phyloP scores from a whole-genome alignment of 352 stramenopile genomes.

The Phytophthora crassamura region DNA sequence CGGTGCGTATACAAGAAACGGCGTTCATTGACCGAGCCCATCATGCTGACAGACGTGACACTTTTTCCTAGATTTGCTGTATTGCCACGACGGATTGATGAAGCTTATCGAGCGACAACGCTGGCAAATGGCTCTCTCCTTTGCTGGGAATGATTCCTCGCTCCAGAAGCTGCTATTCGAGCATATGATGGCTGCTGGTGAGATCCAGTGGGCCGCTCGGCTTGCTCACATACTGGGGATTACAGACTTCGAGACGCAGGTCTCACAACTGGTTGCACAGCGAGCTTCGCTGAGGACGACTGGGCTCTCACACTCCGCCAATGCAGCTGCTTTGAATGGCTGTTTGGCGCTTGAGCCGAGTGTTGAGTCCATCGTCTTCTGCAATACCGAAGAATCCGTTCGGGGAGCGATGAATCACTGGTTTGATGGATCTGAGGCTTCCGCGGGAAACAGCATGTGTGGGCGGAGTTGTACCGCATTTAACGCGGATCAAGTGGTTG shows the following conservation, averaged over 20 bases:
- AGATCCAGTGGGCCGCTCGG: constrained; percentile 45
- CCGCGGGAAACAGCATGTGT: neutral
- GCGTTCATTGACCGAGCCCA: neutral
- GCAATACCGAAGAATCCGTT: constrained; percentile 43
- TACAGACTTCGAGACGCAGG: constrained; percentile 46
- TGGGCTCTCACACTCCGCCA: constrained; percentile 24
- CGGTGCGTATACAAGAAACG: constrained; percentile 22
- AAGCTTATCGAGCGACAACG: constrained; percentile 72
- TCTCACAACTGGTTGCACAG: constrained; percentile 24
- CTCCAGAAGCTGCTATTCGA: constrained; percentile 58
- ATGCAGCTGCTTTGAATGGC: constrained; percentile 35
- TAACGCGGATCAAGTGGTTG: constrained; percentile 37
- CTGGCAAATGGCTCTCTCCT: constrained; percentile 74
- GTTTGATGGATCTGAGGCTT: constrained; percentile 15
- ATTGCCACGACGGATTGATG: constrained; percentile 64
- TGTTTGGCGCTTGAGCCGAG: constrained; percentile 45
- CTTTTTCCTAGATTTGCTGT: constrained; percentile 46
- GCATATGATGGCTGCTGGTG: constrained; percentile 48
- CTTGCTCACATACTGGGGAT: constrained; percentile 53
- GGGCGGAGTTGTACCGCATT: constrained; percentile 2
- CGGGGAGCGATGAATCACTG: constrained; percentile 39
- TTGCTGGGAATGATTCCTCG: constrained; percentile 61
- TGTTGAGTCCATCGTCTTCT: constrained; percentile 44
- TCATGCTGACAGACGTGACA: constrained; percentile 2
- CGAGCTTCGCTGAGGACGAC: constrained; percentile 9